These are phyloP conservation scores for Eutrema japonicum DNA, from an alignment of 345 rosid genomes.

Conservation along the genomic window DNA sequence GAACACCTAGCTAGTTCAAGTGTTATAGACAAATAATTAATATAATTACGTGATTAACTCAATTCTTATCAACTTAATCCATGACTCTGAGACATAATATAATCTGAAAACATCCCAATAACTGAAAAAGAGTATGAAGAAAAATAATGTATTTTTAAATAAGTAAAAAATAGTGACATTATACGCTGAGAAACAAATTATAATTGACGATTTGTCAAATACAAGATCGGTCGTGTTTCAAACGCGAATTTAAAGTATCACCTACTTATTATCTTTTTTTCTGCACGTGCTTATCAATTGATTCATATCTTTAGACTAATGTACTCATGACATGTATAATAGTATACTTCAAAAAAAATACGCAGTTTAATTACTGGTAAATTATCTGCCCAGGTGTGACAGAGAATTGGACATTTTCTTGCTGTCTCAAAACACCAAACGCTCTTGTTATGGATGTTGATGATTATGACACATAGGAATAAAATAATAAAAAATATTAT, in stretches of 20 bases:
- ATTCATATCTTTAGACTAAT: slow-evolving; percentile 31
- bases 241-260: slow-evolving; percentile 31
- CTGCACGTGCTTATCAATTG: slow-evolving; percentile 37
- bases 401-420: slow-evolving; percentile 35
- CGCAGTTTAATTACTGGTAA: slow-evolving; percentile 22
- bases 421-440: slow-evolving; percentile 44
- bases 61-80: no score
- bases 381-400: slow-evolving; percentile 44
- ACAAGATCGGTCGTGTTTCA: neutral
- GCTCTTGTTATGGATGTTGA: slow-evolving; percentile 37
- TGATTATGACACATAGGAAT: slow-evolving; percentile 32
- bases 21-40: no score
- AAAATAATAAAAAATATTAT: neutral
- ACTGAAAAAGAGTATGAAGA: neutral
- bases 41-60: no score
- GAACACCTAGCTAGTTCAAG: no score
- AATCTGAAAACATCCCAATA: no score
- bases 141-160: neutral
- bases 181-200: neutral
- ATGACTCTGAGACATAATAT: no score
- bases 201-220: slow-evolving; percentile 7
- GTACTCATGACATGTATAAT: slow-evolving; percentile 29
- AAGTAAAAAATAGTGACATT: neutral
- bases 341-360: slow-evolving; percentile 5
- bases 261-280: slow-evolving; percentile 10